Evolutionary conservation across 768 basidiomycete species (phyloP).

Genomic region (Boletus rubescentipes): DNA sequence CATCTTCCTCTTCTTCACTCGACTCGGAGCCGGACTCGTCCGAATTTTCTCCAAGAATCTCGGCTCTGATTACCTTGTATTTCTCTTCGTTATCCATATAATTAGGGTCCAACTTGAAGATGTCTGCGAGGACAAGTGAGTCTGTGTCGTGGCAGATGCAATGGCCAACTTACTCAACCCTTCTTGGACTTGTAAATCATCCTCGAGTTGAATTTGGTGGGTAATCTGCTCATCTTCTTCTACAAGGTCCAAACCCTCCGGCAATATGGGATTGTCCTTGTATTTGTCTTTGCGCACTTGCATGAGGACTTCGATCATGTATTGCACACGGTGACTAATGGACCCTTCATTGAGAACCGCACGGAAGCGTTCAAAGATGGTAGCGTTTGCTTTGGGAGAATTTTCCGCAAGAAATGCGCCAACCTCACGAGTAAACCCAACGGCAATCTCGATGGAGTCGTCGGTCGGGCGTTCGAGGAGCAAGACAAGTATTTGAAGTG

Average conservation of each 20-base stretch:
- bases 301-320: slow-evolving; percentile 99
- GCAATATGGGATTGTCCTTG: slow-evolving; percentile 95
- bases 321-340: slow-evolving; percentile 96
- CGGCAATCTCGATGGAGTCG: slow-evolving; percentile 97
- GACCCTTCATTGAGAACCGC: slow-evolving; percentile 93
- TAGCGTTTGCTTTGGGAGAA: slow-evolving; percentile 92
- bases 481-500: slow-evolving; percentile 93
- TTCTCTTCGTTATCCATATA: slow-evolving; percentile 91
- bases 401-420: slow-evolving; percentile 93
- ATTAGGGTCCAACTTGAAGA: slow-evolving; percentile 93
- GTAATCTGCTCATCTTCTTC: slow-evolving; percentile 99
- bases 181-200: slow-evolving; percentile 92
- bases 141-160: background rate
- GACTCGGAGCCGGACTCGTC: slow-evolving; percentile 67
- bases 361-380: slow-evolving; percentile 94
- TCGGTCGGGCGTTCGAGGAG: slow-evolving; percentile 94
- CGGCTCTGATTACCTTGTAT: slow-evolving; percentile 86
- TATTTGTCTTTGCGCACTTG: slow-evolving; percentile 98
- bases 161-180: slow-evolving; percentile 73
- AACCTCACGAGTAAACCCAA: slow-evolving; percentile 96
- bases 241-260: slow-evolving; percentile 93
- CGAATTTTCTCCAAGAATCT: slow-evolving; percentile 90
- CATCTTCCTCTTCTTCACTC: slow-evolving; percentile 59
- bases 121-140: slow-evolving; percentile 50
- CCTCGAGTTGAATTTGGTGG: slow-evolving; percentile 88